phyloP scores from a whole-genome alignment of 2,329 filamentous ascomycete species.

The Leptosphaerulina australis region DNA sequence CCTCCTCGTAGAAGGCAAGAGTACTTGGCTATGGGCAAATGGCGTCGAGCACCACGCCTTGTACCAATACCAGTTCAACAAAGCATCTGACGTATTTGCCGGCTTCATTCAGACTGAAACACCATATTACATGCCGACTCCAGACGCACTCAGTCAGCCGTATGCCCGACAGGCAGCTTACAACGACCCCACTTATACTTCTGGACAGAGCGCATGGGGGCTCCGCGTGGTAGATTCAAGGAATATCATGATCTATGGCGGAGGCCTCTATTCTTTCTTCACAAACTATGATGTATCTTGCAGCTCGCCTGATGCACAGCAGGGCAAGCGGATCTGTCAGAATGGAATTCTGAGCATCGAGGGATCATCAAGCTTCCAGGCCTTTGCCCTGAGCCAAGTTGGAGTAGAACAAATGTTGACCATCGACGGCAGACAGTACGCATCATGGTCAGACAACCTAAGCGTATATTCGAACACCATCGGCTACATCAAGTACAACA shows the following conservation, averaged over 20 bases:
- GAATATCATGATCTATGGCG: conserved; percentile 66
- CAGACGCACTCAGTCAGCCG: conserved; percentile 67
- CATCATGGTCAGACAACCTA: conserved; percentile 56
- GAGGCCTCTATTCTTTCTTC: conserved; percentile 73
- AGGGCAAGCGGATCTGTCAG: conserved; percentile 55
- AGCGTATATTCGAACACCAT: conserved; percentile 48
- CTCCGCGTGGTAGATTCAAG: conserved; percentile 65
- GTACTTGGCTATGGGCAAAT: conserved; percentile 68
- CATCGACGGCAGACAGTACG: conserved; percentile 52
- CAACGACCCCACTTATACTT: conserved; percentile 71
- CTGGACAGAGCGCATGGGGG: conserved; percentile 61
- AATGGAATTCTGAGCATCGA: conserved; percentile 58
- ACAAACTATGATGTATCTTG: conserved; percentile 61
- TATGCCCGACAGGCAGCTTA: conserved; percentile 62
- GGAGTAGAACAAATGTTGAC: conserved; percentile 56
- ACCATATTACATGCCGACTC: conserved; percentile 82
- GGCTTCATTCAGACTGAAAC: conserved; percentile 89
- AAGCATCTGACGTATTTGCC: conserved; percentile 80
- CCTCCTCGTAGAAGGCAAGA: conserved; percentile 69
- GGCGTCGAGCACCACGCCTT: conserved; percentile 65
- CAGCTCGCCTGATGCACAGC: conserved; percentile 28
- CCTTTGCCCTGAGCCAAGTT: conserved; percentile 59
- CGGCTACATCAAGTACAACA: conserved; percentile 44
- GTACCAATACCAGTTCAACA: conserved; percentile 84
- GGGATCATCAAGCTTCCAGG: conserved; percentile 46